Evolutionary conservation across 2,329 filamentous ascomycete genomes (phyloP).

Genomic region (Calonectria naviculata): DNA sequence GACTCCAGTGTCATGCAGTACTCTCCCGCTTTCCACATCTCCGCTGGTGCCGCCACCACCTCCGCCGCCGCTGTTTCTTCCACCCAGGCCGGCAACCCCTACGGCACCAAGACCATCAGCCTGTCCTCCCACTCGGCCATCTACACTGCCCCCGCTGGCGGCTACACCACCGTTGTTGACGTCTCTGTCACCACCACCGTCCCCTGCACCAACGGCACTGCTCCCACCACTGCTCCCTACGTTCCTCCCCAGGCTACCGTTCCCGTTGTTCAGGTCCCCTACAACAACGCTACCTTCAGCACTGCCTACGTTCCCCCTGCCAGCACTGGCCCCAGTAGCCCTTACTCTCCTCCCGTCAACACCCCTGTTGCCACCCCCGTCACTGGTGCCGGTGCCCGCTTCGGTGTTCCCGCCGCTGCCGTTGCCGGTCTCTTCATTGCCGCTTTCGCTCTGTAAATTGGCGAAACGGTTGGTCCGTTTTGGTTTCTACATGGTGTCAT

Average conservation of each 20-base stretch:
- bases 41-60: constrained; percentile 40
- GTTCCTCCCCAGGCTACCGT: constrained; percentile 23
- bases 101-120: constrained; percentile 45
- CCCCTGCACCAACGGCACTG: constrained; percentile 36
- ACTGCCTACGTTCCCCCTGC: constrained; percentile 38
- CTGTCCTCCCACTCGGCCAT: constrained; percentile 31
- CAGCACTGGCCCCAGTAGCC: constrained; percentile 29
- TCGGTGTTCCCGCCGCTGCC: constrained; percentile 52
- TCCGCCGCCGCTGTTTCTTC: constrained; percentile 27
- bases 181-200: constrained; percentile 32
- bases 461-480: constrained; percentile 27
- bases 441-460: constrained; percentile 55
- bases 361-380: constrained; percentile 12
- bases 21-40: constrained; percentile 70
- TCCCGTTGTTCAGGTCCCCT: constrained; percentile 10
- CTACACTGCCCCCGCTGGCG: constrained; percentile 2
- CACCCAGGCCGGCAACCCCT: constrained; percentile 42
- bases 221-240: constrained; percentile 14
- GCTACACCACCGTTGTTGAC: constrained; percentile 39
- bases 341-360: constrained; percentile 30
- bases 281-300: constrained; percentile 25
- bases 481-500: constrained; percentile 41
- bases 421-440: constrained; percentile 54
- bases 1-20: constrained; percentile 67
- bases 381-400: constrained; percentile 41